Conservation (phyloP, 2,329 filamentous ascomycete genomes). For the Daldinia sp. region DNA sequence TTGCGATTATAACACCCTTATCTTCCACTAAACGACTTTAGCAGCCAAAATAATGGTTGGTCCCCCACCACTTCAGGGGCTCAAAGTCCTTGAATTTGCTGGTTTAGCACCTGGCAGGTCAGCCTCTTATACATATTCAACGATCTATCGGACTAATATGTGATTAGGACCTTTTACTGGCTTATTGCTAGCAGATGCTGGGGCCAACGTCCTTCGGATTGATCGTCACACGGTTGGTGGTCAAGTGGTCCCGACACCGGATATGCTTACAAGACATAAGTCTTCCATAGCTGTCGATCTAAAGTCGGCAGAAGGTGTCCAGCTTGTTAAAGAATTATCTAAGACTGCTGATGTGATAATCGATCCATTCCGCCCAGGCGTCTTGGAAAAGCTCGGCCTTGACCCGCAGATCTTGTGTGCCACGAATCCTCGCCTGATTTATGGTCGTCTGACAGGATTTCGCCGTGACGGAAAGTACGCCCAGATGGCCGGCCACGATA, state of each 20-base stretch:
- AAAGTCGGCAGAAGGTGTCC: constrained; percentile 72
- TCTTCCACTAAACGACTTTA: background rate
- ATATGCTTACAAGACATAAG: constrained; percentile 85
- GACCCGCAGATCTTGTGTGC: constrained; percentile 75
- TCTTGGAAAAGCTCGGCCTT: constrained; percentile 86
- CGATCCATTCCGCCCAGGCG: constrained; percentile 92
- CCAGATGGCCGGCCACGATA: constrained; percentile 93
- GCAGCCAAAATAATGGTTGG: constrained; percentile 51
- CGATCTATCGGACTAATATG: constrained; percentile 18
- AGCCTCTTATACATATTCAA: constrained; percentile 6
- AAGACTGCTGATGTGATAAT: constrained; percentile 80
- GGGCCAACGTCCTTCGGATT: constrained; percentile 87
- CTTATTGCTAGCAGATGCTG: constrained; percentile 88
- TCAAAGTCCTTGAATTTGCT: constrained; percentile 71
- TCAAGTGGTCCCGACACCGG: constrained; percentile 61
- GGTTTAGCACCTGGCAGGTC: constrained; percentile 70
- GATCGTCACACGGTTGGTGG: constrained; percentile 69
- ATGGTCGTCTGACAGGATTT: constrained; percentile 91
- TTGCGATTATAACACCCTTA: background rate
- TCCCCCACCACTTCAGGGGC: constrained; percentile 60
- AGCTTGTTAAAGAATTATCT: constrained; percentile 75
- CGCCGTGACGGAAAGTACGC: constrained; percentile 86
- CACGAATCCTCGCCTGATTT: constrained; percentile 80
- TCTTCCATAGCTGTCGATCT: constrained; percentile 83
- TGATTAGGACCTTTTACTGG: constrained; percentile 83